These are phyloP conservation scores for Penicillium diatomitis DNA, from an alignment of 495 filamentous ascomycete genomes.

Conservation along the genomic window DNA sequence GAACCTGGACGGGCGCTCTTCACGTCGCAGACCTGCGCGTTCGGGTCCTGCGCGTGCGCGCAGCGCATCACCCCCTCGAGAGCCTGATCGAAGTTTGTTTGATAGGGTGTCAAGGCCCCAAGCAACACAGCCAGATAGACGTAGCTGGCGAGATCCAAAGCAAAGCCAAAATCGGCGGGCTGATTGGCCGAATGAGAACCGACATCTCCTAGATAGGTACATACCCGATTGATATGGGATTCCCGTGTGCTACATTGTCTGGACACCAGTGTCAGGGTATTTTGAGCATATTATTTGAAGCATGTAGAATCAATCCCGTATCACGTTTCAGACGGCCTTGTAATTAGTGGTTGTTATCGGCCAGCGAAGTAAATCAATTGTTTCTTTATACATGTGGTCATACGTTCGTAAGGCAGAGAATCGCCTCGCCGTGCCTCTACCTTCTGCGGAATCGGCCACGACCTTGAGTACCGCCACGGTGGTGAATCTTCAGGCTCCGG, in stretches of 20 bases:
- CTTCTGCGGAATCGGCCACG: slow-evolving; percentile 40
- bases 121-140: neutral
- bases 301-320: too few species aligned
- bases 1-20: neutral
- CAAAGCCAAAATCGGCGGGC: slow-evolving; percentile 15
- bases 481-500: slow-evolving; percentile 68
- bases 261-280: too few species aligned
- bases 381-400: slow-evolving; percentile 23
- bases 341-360: too few species aligned
- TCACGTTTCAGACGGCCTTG: too few species aligned
- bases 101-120: slow-evolving; percentile 21
- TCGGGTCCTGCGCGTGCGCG: slow-evolving; percentile 1
- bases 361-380: neutral
- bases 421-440: slow-evolving; percentile 11
- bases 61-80: slow-evolving; percentile 18
- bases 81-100: slow-evolving; percentile 10
- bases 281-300: too few species aligned
- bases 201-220: slow-evolving; percentile 27
- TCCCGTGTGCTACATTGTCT: neutral
- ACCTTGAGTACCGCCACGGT: slow-evolving; percentile 36
- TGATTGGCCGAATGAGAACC: slow-evolving; percentile 15
- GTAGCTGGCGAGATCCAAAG: neutral
- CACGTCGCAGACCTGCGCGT: neutral
- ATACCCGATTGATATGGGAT: slow-evolving; percentile 24
- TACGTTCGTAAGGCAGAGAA: slow-evolving; percentile 17